Conservation (phyloP, 495 filamentous ascomycete species). For the Penicillium goetzii region DNA sequence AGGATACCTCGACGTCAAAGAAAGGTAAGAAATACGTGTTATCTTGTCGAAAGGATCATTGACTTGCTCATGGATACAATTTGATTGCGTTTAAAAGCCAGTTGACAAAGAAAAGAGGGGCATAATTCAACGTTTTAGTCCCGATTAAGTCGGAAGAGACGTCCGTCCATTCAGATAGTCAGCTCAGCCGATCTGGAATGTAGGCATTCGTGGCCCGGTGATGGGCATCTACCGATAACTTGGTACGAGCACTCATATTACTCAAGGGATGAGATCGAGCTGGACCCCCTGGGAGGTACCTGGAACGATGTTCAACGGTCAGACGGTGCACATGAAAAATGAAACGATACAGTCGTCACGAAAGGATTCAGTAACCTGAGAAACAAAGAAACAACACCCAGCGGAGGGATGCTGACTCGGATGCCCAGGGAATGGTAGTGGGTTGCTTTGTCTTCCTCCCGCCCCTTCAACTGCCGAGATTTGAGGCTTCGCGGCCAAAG, state of each 20-base stretch:
- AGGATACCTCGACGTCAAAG: too few relatives aligned
- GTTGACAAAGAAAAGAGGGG: background rate
- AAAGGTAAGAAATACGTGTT: background rate
- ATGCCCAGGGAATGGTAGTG: background rate
- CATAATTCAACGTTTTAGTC: background rate
- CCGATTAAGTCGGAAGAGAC: background rate
- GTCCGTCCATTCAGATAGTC: background rate
- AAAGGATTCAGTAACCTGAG: constrained; percentile 20
- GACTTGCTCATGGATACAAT: background rate
- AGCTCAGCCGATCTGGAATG: constrained; percentile 1
- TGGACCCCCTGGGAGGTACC: constrained; percentile 77
- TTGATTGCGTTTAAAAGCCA: background rate
- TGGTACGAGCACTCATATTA: background rate
- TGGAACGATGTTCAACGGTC: constrained; percentile 76
- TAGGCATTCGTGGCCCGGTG: too few relatives aligned
- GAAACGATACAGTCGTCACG: background rate
- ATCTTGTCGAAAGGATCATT: background rate
- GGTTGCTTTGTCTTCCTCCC: background rate
- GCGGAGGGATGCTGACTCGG: background rate
- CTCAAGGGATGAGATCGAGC: constrained; percentile 74
- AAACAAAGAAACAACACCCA: constrained; percentile 22
- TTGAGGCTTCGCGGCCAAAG: background rate
- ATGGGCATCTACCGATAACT: too few relatives aligned
- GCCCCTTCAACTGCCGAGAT: background rate
- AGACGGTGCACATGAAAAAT: background rate